phyloP scores from a whole-genome alignment of 2,329 filamentous ascomycete species.

The Teratosphaeria gauchensis region DNA sequence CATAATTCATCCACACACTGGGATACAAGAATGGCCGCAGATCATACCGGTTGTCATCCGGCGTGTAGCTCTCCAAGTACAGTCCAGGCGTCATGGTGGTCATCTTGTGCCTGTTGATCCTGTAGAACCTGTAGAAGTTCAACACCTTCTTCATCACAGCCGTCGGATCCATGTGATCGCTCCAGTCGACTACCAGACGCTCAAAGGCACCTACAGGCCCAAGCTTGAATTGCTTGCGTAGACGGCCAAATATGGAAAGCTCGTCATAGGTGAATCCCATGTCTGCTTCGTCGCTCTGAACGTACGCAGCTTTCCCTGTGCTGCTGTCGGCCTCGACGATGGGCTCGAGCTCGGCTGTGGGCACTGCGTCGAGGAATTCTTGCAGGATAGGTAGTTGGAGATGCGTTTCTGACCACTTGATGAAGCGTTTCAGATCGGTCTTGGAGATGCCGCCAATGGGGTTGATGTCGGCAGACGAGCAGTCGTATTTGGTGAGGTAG shows the following conservation, averaged over 20 bases:
- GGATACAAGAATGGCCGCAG: conserved; percentile 48
- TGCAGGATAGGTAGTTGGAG: conserved; percentile 57
- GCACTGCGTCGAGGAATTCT: conserved; percentile 52
- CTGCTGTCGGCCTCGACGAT: conserved; percentile 42
- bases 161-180: conserved; percentile 23
- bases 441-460: conserved; percentile 57
- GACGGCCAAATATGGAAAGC: conserved; percentile 42
- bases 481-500: conserved; percentile 66
- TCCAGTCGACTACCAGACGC: conserved; percentile 44
- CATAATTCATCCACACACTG: conserved; percentile 29
- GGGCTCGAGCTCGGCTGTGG: conserved; percentile 48
- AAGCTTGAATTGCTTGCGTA: conserved; percentile 47
- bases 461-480: conserved; percentile 45
- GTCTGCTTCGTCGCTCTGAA: conserved; percentile 48
- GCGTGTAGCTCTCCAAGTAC: conserved; percentile 43
- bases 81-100: conserved; percentile 50
- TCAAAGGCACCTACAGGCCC: conserved; percentile 47
- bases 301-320: conserved; percentile 32
- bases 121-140: conserved; percentile 46
- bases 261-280: conserved; percentile 47
- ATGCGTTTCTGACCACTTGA: conserved; percentile 49
- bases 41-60: conserved; percentile 47
- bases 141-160: conserved; percentile 33
- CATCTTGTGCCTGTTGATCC: conserved; percentile 57
- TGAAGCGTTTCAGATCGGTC: conserved; percentile 61